These are phyloP conservation scores for Pelomyxa schiedti DNA, from an alignment of 78 protist species.

Conservation along the genomic window DNA sequence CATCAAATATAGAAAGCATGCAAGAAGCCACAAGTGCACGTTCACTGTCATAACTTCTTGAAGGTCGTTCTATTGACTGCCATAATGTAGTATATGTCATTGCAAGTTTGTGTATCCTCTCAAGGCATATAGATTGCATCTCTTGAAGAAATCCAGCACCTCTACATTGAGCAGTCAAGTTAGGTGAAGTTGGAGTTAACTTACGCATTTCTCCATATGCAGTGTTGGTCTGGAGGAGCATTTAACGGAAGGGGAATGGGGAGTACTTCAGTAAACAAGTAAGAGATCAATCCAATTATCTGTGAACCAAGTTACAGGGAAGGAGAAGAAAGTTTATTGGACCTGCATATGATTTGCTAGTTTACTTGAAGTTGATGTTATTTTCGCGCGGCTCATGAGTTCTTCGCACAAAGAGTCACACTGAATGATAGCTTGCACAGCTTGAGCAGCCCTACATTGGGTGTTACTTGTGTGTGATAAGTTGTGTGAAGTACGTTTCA, in stretches of 20 bases:
- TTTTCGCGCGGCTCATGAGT: neutral
- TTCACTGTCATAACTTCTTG: slow-evolving; percentile 7
- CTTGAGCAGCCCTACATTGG: neutral
- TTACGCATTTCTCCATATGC: neutral
- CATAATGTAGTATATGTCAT: neutral
- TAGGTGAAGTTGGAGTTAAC: too few species aligned
- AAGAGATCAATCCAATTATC: neutral
- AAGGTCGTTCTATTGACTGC: slow-evolving; percentile 14
- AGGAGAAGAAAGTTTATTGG: too few species aligned
- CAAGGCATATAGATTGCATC: neutral
- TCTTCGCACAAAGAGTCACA: neutral
- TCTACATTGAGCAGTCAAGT: too few species aligned
- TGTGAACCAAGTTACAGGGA: neutral
- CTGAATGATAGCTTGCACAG: neutral
- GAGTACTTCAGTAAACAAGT: neutral
- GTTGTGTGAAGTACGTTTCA: neutral
- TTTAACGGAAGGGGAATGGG: neutral
- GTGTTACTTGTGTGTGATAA: neutral
- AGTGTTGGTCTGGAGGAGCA: neutral
- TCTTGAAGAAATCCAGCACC: too few species aligned
- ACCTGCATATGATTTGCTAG: neutral
- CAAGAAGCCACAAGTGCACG: neutral
- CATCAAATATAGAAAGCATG: slow-evolving; percentile 2
- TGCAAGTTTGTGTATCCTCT: neutral
- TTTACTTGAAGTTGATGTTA: neutral